Evolutionary conservation across 2,329 filamentous ascomycete species (phyloP).

Genomic region (Gliomastix tumulicola): DNA sequence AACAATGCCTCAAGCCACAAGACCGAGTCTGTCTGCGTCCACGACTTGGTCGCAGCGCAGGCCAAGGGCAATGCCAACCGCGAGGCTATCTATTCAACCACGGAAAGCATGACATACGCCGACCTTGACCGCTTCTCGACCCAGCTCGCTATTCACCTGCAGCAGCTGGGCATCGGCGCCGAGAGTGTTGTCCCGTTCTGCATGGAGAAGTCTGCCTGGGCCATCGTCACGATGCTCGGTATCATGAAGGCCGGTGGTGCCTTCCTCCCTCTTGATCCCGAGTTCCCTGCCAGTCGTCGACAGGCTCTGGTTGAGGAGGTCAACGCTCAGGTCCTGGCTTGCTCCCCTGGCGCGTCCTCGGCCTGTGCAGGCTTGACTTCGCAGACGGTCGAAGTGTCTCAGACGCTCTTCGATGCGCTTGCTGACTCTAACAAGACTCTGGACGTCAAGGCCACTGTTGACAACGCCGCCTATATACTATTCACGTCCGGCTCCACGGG

Average conservation of each 20-base stretch:
- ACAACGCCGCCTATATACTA: constrained; percentile 8
- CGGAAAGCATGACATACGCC: constrained; percentile 2
- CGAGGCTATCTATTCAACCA: constrained; percentile 5
- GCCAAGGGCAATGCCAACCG: constrained; percentile 3
- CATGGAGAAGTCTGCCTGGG: constrained; percentile 19
- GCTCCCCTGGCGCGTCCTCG: constrained; percentile 11
- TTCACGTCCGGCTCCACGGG: constrained; percentile 12
- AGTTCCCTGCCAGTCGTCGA: constrained; percentile 7
- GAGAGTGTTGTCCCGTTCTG: constrained; percentile 13
- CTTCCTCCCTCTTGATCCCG: constrained; percentile 9
- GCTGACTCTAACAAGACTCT: neutral
- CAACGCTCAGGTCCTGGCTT: neutral
- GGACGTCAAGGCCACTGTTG: neutral
- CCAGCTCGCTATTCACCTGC: constrained; percentile 3
- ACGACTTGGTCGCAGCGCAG: constrained; percentile 6
- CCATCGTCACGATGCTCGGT: constrained; percentile 10
- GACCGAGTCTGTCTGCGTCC: neutral
- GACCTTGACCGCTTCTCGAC: constrained; percentile 1
- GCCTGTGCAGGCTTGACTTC: neutral
- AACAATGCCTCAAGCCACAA: neutral
- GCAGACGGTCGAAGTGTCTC: constrained; percentile 1
- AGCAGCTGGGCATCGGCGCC: constrained; percentile 1
- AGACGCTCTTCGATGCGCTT: neutral
- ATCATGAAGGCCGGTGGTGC: constrained; percentile 10
- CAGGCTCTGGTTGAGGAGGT: constrained; percentile 5